Conservation (phyloP, 1,284 basidiomycete genomes). For the Leccinum insigne region DNA sequence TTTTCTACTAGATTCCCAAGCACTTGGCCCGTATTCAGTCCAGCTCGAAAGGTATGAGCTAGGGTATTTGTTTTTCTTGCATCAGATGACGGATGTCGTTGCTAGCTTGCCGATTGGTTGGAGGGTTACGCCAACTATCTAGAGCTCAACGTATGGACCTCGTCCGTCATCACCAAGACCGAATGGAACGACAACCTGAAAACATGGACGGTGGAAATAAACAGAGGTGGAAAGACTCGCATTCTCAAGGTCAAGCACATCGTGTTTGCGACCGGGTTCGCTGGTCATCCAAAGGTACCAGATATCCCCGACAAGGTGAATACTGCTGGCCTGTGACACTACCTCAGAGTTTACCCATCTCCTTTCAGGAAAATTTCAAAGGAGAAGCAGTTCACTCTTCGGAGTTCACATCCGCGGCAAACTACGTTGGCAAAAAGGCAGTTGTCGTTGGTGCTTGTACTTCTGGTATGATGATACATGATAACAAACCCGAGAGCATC, state of each 20-base stretch:
- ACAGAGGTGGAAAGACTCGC: conserved; percentile 27
- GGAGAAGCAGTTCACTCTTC: conserved; percentile 40
- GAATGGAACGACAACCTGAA: conserved; percentile 35
- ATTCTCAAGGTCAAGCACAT: conserved; percentile 38
- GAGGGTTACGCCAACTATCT: conserved; percentile 55
- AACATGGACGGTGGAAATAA: conserved; percentile 39
- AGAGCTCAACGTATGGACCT: conserved; percentile 60
- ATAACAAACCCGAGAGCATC: neutral
- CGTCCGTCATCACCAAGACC: conserved; percentile 41
- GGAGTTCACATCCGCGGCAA: conserved; percentile 34
- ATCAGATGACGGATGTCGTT: neutral
- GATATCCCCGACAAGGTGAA: conserved; percentile 27
- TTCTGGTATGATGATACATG: conserved; percentile 27
- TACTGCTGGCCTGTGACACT: neutral
- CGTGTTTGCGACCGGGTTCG: conserved; percentile 42
- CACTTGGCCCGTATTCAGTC: conserved; percentile 41
- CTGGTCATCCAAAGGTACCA: conserved; percentile 37
- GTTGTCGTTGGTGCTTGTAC: conserved; percentile 46
- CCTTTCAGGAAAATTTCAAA: conserved; percentile 17
- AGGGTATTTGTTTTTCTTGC: neutral
- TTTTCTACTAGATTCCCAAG: conserved; percentile 33
- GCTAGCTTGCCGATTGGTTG: conserved; percentile 59
- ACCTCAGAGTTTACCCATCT: neutral
- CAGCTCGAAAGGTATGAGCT: conserved; percentile 33
- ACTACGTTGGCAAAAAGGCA: conserved; percentile 43